phyloP scores from a whole-genome alignment of 805 yeast genomes.

The Kodamaea fukazawae region DNA sequence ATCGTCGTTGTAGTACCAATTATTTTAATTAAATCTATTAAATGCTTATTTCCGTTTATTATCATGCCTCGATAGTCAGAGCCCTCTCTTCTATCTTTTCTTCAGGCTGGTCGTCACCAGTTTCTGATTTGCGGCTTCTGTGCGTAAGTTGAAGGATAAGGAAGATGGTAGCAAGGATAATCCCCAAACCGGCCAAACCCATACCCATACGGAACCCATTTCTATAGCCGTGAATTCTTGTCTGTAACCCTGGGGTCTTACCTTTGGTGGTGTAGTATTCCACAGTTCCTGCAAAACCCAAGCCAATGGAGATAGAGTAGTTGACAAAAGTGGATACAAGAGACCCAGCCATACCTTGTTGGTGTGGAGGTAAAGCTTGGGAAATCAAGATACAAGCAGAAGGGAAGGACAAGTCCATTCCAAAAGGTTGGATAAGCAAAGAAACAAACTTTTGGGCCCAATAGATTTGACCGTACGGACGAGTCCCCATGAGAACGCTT shows the following conservation, averaged over 20 bases:
- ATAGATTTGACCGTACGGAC: slow-evolving; percentile 18
- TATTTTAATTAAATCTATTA: too few species aligned
- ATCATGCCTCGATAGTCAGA: not conserved
- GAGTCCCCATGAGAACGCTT: slow-evolving; percentile 13
- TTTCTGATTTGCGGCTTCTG: not conserved
- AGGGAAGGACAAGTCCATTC: slow-evolving; percentile 21
- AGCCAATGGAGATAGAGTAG: slow-evolving; percentile 29
- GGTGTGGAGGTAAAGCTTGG: slow-evolving; percentile 12
- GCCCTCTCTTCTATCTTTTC: not conserved
- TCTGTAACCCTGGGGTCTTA: slow-evolving; percentile 15
- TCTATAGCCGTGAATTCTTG: slow-evolving; percentile 21
- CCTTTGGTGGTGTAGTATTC: slow-evolving; percentile 25
- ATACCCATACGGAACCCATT: slow-evolving; percentile 30
- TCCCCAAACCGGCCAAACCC: slow-evolving; percentile 34
- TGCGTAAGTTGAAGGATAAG: slow-evolving; percentile 9
- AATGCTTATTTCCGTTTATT: too few species aligned
- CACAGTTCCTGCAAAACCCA: slow-evolving; percentile 36
- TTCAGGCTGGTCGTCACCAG: slow-evolving; percentile 1
- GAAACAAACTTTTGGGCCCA: slow-evolving; percentile 19
- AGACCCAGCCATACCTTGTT: slow-evolving; percentile 19
- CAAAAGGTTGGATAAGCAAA: slow-evolving; percentile 13
- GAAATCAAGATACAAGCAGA: slow-evolving; percentile 16
- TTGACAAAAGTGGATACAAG: slow-evolving; percentile 19
- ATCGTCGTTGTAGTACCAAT: too few species aligned
- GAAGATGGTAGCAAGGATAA: slow-evolving; percentile 20